These are phyloP conservation scores for Schizosaccharomyces lindneri DNA, from an alignment of 805 yeast species.

Conservation along the genomic window DNA sequence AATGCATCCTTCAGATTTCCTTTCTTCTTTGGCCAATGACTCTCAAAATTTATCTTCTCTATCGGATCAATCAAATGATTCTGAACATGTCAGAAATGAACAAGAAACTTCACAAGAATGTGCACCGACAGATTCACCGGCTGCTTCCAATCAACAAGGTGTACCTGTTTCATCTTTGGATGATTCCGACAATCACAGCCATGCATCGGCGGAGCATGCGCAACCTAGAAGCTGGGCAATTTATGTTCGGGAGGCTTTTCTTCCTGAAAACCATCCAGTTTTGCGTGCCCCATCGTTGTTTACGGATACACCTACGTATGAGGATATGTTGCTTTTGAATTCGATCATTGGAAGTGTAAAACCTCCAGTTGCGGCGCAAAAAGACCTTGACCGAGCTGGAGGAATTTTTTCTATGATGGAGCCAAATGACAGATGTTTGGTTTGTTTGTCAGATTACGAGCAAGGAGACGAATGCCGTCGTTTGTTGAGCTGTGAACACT, in stretches of 20 bases:
- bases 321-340: conserved; percentile 24
- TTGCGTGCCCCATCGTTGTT: conserved; percentile 23
- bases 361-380: conserved; percentile 20
- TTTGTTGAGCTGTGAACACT: conserved; percentile 23
- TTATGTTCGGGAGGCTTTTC: conserved; percentile 34
- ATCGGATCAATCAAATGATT: no score
- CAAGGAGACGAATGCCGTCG: conserved; percentile 23
- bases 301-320: conserved; percentile 26
- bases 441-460: conserved; percentile 27
- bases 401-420: conserved; percentile 11
- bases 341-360: conserved; percentile 24
- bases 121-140: neutral
- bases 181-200: neutral
- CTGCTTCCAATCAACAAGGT: neutral
- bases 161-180: conserved; percentile 4
- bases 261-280: conserved; percentile 24
- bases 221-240: conserved; percentile 24
- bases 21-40: neutral
- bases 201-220: neutral
- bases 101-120: neutral
- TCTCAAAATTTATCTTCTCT: neutral
- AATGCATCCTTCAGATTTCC: conserved; percentile 4
- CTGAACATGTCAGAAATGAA: neutral
- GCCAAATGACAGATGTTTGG: conserved; percentile 21
- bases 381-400: conserved; percentile 19